A percentile compares a stretch with the other conserved stretches of the same genome.
phyloP scores from a whole-genome alignment of 257 asterid species.

The Thymus quinquecostatus region DNA sequence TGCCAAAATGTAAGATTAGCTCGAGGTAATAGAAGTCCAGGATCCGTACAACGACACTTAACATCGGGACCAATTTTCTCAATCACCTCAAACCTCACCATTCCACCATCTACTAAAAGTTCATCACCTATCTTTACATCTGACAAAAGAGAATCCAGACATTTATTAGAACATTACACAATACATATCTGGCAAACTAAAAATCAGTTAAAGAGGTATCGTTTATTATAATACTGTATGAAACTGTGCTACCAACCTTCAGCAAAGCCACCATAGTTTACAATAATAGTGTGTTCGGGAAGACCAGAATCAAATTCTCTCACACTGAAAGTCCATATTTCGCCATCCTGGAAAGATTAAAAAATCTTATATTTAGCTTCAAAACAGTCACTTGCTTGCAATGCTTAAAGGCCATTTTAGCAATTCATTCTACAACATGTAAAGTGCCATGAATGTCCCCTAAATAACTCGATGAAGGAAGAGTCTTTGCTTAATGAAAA shows the following conservation, averaged over 20 bases:
- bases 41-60: slow-evolving; percentile 91
- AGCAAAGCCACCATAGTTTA: slow-evolving; percentile 93
- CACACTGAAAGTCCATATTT: slow-evolving; percentile 96
- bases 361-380: slow-evolving; percentile 21
- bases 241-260: slow-evolving; percentile 64
- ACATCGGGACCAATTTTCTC: slow-evolving; percentile 99
- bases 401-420: slow-evolving; percentile 3
- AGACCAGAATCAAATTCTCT: slow-evolving; percentile 76
- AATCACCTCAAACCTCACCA: slow-evolving; percentile 98
- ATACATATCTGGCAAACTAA: slow-evolving; percentile 5
- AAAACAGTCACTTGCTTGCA: not conserved
- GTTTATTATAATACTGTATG: not conserved
- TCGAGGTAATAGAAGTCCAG: slow-evolving; percentile 93
- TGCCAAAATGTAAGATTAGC: slow-evolving; percentile 99
- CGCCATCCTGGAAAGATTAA: slow-evolving; percentile 80
- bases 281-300: slow-evolving; percentile 79
- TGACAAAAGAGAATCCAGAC: slow-evolving; percentile 36
- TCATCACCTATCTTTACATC: slow-evolving; percentile 94
- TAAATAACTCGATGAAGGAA: not conserved
- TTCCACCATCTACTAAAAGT: slow-evolving; percentile 97
- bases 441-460: slow-evolving; percentile 12
- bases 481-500: not conserved
- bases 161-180: slow-evolving; percentile 25
- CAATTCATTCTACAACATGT: not conserved
- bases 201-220: not conserved